Percentiles rank a stretch among this genome's conserved stretches.
Conservation (phyloP, 257 asterid genomes). For the Echites panduratus region DNA sequence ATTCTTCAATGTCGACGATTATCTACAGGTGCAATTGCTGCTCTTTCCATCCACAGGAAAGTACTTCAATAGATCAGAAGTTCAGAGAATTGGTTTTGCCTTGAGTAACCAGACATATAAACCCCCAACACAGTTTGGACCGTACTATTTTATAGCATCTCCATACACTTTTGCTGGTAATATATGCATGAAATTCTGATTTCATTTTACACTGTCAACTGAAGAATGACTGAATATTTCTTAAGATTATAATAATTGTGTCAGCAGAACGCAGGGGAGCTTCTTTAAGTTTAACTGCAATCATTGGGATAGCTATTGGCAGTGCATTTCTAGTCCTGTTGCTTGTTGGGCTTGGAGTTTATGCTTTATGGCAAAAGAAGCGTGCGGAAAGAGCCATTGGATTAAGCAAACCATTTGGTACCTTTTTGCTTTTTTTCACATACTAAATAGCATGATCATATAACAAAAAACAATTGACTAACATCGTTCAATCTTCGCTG, state of each 20-base stretch:
- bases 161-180: constrained; percentile 67
- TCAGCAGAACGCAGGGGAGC: constrained; percentile 43
- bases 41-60: constrained; percentile 62
- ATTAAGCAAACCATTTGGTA: constrained; percentile 84
- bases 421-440: constrained; percentile 2
- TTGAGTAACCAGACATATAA: constrained; percentile 87
- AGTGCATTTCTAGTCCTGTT: constrained; percentile 52
- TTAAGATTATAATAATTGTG: constrained; percentile 5
- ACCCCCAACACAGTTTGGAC: constrained; percentile 88
- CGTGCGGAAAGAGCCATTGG: constrained; percentile 88
- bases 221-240: neutral
- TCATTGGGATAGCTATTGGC: constrained; percentile 67
- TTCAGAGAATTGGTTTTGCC: constrained; percentile 71
- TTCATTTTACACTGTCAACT: neutral
- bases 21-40: constrained; percentile 76
- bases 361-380: constrained; percentile 66
- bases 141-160: constrained; percentile 75
- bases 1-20: constrained; percentile 76
- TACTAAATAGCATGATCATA: neutral
- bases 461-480: neutral
- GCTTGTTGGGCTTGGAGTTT: constrained; percentile 56
- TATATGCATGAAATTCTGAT: neutral
- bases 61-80: constrained; percentile 64
- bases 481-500: constrained; percentile 15
- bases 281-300: constrained; percentile 41